Evolutionary conservation across 768 basidiomycete genomes (phyloP).

Genomic region (Gautieria morchelliformis): DNA sequence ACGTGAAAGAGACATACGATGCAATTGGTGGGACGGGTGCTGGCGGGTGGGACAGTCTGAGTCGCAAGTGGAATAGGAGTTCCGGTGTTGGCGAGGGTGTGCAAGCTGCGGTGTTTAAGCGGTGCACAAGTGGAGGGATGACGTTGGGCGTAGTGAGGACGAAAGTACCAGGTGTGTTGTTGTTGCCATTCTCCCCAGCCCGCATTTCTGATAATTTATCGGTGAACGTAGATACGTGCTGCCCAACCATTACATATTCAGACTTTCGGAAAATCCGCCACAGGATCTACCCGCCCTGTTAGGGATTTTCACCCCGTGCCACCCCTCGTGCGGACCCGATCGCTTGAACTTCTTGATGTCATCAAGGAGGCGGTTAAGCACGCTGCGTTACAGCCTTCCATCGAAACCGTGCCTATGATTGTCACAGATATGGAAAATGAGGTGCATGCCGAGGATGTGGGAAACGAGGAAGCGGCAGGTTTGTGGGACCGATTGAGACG

Average conservation of each 20-base stretch:
- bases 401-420: slow-evolving; percentile 4
- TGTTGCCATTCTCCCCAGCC: background rate
- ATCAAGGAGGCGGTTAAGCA: slow-evolving; percentile 41
- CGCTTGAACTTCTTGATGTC: slow-evolving; percentile 55
- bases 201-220: background rate
- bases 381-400: slow-evolving; percentile 13
- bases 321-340: slow-evolving; percentile 50
- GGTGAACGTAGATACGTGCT: slow-evolving; percentile 49
- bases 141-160: slow-evolving; percentile 70
- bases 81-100: slow-evolving; percentile 31
- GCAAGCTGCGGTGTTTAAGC: slow-evolving; percentile 57
- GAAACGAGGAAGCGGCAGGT: background rate
- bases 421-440: background rate
- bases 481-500: slow-evolving; percentile 3
- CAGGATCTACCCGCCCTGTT: slow-evolving; percentile 54
- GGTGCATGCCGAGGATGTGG: background rate
- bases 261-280: slow-evolving; percentile 62
- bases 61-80: slow-evolving; percentile 76
- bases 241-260: slow-evolving; percentile 65
- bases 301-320: slow-evolving; percentile 47
- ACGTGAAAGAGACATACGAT: slow-evolving; percentile 66
- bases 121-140: slow-evolving; percentile 80
- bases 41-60: slow-evolving; percentile 69
- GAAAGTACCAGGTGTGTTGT: slow-evolving; percentile 64
- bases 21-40: slow-evolving; percentile 49